These are phyloP conservation scores for Akanthomyces dipterigenus DNA, from an alignment of 2,329 filamentous ascomycete genomes.

Conservation along the genomic window DNA sequence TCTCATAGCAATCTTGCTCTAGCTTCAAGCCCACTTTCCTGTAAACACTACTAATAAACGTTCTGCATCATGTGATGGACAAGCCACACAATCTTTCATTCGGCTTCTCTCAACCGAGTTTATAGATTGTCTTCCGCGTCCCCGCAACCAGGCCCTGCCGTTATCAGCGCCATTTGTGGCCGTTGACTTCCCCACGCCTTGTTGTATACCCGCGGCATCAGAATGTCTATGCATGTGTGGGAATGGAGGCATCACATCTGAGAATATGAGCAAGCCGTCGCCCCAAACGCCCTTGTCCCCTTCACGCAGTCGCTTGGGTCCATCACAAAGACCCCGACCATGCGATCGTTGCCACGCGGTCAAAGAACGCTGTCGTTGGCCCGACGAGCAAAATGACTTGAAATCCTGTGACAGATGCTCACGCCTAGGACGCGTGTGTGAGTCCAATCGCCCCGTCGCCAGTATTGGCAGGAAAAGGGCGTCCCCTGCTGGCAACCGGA, in stretches of 20 bases:
- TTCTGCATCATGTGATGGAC: no score
- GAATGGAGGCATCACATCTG: neutral
- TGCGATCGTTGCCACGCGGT: constrained; percentile 12
- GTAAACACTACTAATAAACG: no score
- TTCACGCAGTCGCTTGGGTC: neutral
- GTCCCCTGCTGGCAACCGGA: neutral
- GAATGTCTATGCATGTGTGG: neutral
- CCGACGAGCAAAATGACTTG: neutral
- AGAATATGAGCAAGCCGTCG: neutral
- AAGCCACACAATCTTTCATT: no score
- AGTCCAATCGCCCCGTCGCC: neutral
- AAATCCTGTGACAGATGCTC: constrained; percentile 6
- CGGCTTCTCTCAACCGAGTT: no score
- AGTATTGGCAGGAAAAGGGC: neutral
- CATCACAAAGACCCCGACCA: neutral
- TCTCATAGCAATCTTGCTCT: no score
- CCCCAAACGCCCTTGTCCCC: neutral
- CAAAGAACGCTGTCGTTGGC: constrained; percentile 12
- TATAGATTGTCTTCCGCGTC: no score
- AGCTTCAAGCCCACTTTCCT: no score
- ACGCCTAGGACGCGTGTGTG: neutral
- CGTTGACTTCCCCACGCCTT: neutral
- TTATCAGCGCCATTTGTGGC: no score
- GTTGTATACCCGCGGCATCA: neutral
- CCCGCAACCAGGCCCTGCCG: no score